Evolutionary conservation across 2,329 filamentous ascomycete species (phyloP).

Genomic region (Corniculantispora saksenae): DNA sequence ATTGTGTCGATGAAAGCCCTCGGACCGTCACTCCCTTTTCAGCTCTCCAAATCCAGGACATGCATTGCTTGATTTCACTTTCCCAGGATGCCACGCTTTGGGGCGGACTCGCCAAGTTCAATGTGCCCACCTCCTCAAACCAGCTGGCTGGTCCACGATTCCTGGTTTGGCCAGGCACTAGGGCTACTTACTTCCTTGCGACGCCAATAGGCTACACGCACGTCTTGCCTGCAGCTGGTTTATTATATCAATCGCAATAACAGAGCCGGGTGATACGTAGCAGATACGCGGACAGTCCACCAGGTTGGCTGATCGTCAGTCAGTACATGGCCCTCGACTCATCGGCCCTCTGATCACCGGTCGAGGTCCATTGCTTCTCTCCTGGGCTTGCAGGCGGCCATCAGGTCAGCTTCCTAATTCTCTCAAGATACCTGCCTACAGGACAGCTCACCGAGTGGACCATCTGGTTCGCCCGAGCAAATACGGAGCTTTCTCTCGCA

Average conservation of each 20-base stretch:
- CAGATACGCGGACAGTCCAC: neutral
- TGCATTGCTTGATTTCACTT: neutral
- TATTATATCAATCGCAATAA: constrained; percentile 10
- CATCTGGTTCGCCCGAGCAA: neutral
- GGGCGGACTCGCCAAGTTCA: neutral
- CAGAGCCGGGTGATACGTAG: neutral
- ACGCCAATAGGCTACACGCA: constrained; percentile 9
- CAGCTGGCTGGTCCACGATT: constrained; percentile 12
- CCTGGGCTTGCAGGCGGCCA: neutral
- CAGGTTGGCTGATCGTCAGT: constrained; percentile 4
- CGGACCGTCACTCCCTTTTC: neutral
- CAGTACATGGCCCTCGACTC: neutral
- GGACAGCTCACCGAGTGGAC: constrained; percentile 5
- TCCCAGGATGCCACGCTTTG: neutral
- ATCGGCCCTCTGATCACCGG: constrained; percentile 1
- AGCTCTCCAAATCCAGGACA: neutral
- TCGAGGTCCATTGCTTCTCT: neutral
- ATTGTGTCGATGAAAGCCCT: neutral
- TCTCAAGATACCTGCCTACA: neutral
- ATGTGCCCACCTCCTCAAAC: constrained; percentile 2
- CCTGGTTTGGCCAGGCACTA: constrained; percentile 4
- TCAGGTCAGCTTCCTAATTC: neutral
- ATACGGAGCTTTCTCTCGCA: neutral
- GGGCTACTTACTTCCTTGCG: neutral
- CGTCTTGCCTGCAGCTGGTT: neutral